phyloP scores from a whole-genome alignment of 2,329 filamentous ascomycete species.

The Cercospora citrullina region DNA sequence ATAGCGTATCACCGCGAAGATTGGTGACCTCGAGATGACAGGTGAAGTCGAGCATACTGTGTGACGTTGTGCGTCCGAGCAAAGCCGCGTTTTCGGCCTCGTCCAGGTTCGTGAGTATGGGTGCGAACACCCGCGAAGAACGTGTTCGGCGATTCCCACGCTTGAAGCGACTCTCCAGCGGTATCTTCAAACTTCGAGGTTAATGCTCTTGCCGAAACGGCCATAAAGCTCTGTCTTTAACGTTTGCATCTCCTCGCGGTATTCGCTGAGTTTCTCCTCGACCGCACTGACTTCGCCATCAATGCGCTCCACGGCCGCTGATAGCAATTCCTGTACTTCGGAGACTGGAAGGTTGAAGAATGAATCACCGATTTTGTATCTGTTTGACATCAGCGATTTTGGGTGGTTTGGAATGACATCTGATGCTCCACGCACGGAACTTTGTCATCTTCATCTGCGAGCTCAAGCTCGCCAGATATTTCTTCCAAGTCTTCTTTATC shows the following conservation, averaged over 20 bases:
- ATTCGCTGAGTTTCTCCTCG: constrained; percentile 71
- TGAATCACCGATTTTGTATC: constrained; percentile 94
- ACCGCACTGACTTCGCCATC: constrained; percentile 73
- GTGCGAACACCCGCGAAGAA: background rate
- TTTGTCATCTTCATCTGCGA: constrained; percentile 91
- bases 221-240: constrained; percentile 93
- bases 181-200: constrained; percentile 69
- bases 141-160: background rate
- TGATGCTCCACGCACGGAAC: constrained; percentile 68
- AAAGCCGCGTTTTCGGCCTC: background rate
- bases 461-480: constrained; percentile 83
- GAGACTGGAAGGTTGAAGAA: constrained; percentile 84
- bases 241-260: constrained; percentile 83
- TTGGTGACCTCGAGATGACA: background rate
- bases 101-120: background rate
- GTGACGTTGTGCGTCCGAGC: background rate
- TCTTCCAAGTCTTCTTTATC: constrained; percentile 98
- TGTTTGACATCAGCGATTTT: constrained; percentile 42
- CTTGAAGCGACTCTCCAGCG: background rate
- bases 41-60: background rate
- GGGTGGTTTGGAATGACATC: background rate
- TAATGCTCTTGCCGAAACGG: constrained; percentile 94
- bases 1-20: background rate
- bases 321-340: constrained; percentile 84
- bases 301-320: constrained; percentile 67